These are phyloP conservation scores for Glycine tomentella DNA, from an alignment of 306 rosid genomes.

Conservation along the genomic window DNA sequence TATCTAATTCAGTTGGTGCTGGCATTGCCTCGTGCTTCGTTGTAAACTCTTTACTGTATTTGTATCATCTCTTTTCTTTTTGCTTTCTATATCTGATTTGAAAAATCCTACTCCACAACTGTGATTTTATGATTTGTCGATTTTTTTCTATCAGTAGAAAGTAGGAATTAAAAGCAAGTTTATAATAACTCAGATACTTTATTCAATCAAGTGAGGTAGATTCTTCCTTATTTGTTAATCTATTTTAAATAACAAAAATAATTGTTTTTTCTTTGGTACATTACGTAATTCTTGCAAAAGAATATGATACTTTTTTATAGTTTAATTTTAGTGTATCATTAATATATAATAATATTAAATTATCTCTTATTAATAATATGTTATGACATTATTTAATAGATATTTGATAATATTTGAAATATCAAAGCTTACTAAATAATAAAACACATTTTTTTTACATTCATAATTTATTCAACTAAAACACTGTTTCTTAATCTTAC, in stretches of 20 bases:
- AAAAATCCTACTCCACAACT: no score
- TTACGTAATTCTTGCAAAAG: neutral
- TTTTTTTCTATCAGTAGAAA: no score
- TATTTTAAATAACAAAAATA: no score
- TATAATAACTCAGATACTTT: no score
- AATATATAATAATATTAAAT: neutral
- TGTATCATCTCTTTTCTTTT: neutral
- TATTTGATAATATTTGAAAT: no score
- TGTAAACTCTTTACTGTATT: neutral
- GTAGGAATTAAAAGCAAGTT: no score
- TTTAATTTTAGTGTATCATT: neutral
- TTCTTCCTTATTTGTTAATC: no score
- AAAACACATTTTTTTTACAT: neutral
- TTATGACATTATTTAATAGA: no score
- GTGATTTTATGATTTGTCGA: no score
- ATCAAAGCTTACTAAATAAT: neutral
- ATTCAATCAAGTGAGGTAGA: no score
- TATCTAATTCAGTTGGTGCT: slow-evolving; percentile 8
- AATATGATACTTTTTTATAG: no score
- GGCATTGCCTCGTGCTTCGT: slow-evolving; percentile 18
- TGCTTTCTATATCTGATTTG: neutral
- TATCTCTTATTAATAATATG: neutral
- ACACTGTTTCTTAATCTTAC: neutral
- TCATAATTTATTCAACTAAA: neutral
- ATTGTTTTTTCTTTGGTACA: neutral